A percentile compares a stretch with the other conserved stretches of the same genome.
These are phyloP conservation scores for Ascoidea rubescens DNA, from an alignment of 805 yeast genomes.

Conservation along the genomic window DNA sequence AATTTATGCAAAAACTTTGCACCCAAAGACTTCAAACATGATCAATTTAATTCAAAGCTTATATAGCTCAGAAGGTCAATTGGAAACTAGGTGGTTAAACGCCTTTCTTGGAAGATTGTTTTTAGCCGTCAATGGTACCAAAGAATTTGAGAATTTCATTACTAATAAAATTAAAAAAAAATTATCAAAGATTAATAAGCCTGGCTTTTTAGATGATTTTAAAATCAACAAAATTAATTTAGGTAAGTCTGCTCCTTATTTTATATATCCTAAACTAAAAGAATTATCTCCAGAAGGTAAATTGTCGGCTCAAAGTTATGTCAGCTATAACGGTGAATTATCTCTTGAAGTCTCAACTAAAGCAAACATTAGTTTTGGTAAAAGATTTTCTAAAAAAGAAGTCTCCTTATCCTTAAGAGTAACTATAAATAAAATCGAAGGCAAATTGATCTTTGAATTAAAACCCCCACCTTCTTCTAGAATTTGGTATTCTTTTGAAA, in stretches of 20 bases:
- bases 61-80: constrained; percentile 72
- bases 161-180: constrained; percentile 52
- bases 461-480: constrained; percentile 89
- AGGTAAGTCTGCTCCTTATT: constrained; percentile 70
- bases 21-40: constrained; percentile 58
- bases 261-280: constrained; percentile 57
- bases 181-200: constrained; percentile 65
- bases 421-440: constrained; percentile 53
- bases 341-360: constrained; percentile 71
- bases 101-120: constrained; percentile 78
- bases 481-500: constrained; percentile 79
- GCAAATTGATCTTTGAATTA: constrained; percentile 52
- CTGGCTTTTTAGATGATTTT: constrained; percentile 79
- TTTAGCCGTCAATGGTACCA: constrained; percentile 61
- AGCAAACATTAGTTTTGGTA: constrained; percentile 59
- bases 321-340: constrained; percentile 65
- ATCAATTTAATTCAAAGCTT: constrained; percentile 60
- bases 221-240: constrained; percentile 56
- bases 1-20: constrained; percentile 57
- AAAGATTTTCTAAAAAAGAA: constrained; percentile 61
- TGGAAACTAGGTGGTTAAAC: constrained; percentile 82
- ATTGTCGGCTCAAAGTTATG: constrained; percentile 41
- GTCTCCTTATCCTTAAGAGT: constrained; percentile 63
- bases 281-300: constrained; percentile 74
- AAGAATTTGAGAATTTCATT: constrained; percentile 42